Percentiles rank a stretch among this genome's conserved stretches.
Conservation (phyloP, 345 rosid species). For the Xanthoceras sorbifolium region DNA sequence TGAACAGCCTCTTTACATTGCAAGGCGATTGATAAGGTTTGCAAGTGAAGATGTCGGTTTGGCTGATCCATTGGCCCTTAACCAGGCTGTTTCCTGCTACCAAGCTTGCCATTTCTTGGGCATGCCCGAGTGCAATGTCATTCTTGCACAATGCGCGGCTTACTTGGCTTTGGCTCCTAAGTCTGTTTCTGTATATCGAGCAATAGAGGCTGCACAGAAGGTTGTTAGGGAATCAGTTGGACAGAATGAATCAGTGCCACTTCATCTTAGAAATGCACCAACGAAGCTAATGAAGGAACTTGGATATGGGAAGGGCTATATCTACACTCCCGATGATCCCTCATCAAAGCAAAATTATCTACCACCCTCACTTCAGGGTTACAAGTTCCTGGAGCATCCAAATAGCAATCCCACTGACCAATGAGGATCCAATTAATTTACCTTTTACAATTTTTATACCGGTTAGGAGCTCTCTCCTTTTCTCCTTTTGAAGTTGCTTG, state of each 20-base stretch:
- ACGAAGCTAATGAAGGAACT: slow-evolving; percentile 81
- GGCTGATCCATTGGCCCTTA: slow-evolving; percentile 77
- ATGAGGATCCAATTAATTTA: slow-evolving; percentile 16
- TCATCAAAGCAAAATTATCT: slow-evolving; percentile 54
- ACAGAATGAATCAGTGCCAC: slow-evolving; percentile 82
- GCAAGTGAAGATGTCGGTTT: slow-evolving; percentile 87
- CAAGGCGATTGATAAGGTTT: slow-evolving; percentile 75
- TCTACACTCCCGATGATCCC: slow-evolving; percentile 76
- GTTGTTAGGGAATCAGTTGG: slow-evolving; percentile 70
- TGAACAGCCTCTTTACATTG: slow-evolving; percentile 85
- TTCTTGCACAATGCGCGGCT: slow-evolving; percentile 78
- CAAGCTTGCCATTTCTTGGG: slow-evolving; percentile 91
- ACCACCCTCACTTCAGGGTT: slow-evolving; percentile 62
- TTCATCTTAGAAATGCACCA: slow-evolving; percentile 83
- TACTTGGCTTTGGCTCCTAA: slow-evolving; percentile 84
- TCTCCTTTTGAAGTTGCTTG: neutral
- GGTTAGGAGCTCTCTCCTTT: slow-evolving; percentile 2
- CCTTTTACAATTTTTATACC: neutral
- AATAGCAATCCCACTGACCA: slow-evolving; percentile 11
- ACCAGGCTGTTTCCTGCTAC: slow-evolving; percentile 81
- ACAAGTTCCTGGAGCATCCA: slow-evolving; percentile 81
- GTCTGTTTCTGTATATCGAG: slow-evolving; percentile 69
- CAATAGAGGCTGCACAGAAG: slow-evolving; percentile 67
- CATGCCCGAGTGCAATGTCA: slow-evolving; percentile 80
- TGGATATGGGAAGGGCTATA: slow-evolving; percentile 76